Evolutionary conservation across 1,284 basidiomycete genomes (phyloP).

Genomic region (Rhodofomes roseus): DNA sequence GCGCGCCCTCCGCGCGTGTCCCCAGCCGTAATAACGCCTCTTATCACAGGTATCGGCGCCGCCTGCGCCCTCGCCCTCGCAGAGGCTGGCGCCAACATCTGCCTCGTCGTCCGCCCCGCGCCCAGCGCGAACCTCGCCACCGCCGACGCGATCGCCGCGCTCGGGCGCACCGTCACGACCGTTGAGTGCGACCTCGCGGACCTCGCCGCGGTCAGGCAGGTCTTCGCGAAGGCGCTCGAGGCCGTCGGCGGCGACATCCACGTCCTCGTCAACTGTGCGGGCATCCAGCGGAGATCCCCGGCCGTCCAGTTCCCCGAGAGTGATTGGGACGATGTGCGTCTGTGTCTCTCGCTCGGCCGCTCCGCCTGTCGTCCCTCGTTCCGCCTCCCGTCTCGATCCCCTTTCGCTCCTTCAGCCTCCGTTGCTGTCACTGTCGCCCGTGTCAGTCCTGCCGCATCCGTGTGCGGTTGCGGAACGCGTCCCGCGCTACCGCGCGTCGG

Average conservation of each 20-base stretch:
- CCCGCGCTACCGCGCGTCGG: background rate
- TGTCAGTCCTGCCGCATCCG: background rate
- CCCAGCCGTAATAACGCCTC: constrained; percentile 14
- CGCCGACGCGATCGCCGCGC: constrained; percentile 46
- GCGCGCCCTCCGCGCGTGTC: constrained; percentile 13
- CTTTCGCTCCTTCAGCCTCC: background rate
- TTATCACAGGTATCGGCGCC: constrained; percentile 61
- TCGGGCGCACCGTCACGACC: constrained; percentile 43
- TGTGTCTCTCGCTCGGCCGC: constrained; percentile 8
- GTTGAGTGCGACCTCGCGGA: constrained; percentile 78
- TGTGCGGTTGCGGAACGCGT: background rate
- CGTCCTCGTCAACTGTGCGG: constrained; percentile 91
- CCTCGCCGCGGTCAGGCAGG: constrained; percentile 57
- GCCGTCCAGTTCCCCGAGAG: constrained; percentile 79
- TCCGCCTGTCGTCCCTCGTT: constrained; percentile 1
- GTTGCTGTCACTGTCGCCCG: constrained; percentile 5
- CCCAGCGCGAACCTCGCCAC: constrained; percentile 52
- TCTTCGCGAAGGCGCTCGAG: constrained; percentile 64
- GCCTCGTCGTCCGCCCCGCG: constrained; percentile 66
- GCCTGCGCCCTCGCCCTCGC: constrained; percentile 72
- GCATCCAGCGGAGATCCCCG: constrained; percentile 86
- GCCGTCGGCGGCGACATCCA: constrained; percentile 70
- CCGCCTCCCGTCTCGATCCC: constrained; percentile 9
- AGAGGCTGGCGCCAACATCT: constrained; percentile 78
- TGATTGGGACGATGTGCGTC: constrained; percentile 87